Base-by-base conservation (phyloP, 768 basidiomycete genomes). In the Daedaleopsis nitida region DNA sequence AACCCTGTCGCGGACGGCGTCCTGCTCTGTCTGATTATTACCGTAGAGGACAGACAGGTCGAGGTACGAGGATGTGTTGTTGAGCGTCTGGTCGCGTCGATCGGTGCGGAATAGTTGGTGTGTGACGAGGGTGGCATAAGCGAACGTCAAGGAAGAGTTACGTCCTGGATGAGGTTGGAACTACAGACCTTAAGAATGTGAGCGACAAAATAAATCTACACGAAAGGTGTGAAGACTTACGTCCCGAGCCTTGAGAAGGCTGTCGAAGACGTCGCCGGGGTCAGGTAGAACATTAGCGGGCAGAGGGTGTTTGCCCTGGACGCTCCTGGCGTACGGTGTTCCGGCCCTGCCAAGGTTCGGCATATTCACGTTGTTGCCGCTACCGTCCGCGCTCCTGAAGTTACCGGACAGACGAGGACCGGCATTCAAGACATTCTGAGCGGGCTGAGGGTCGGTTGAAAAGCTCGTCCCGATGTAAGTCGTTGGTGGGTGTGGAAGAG, bases 401-500 rank as follows among this genome's bases (percentile, higher is more conserved):
- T 67, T 58, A 57, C 27, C 61, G 0, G 62, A 62, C 16, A 61
- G 50, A 50, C 67, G 67, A 16, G 47, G 71, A 57, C 21, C 72
- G 72, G 56, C 51, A 7, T 60, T 47, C 0, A 53, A 17, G 1
- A 50, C 34, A 49, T 24, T 45, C 42, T 62, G 63, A 54, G 49
- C 19, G 19, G 59, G 51, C 35, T 55, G 39, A 27, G 55, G 44
- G 23, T 32, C 56, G 19, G 37, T 62, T 2, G 84, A 80, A 64
- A 84, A 87, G 52, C 83, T 68, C 23, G 80, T 77, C 11, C 90
- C 86, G 37, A 92, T 73, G 65, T 79, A 85, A 2, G 91, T 91
- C 3, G 86, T 76, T 10, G 92, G 82, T 5, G 93, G 93, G 72
- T 94, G 93, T 1, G 85, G 73, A 14, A 96, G 81, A 70, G 94